phyloP scores from a whole-genome alignment of 2,329 filamentous ascomycete species.

The Cryphonectria radicalis region DNA sequence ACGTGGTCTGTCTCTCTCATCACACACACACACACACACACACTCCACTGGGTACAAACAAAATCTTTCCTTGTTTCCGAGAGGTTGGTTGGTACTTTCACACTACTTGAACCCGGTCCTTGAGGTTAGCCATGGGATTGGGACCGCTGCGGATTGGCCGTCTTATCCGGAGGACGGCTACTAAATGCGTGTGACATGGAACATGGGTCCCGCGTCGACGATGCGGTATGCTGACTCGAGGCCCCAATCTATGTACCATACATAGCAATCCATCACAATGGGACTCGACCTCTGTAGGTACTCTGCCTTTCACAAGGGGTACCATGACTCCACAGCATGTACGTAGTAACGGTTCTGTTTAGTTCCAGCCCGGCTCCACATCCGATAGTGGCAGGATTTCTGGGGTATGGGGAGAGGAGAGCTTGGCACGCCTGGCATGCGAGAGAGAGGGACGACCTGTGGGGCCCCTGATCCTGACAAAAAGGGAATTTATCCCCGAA shows the following conservation, averaged over 20 bases:
- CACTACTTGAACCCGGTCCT: background rate
- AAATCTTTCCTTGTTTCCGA: background rate
- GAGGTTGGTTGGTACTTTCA: background rate
- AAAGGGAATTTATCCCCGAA: background rate
- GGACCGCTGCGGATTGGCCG: background rate
- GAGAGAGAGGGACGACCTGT: background rate
- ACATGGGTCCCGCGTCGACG: too few species aligned
- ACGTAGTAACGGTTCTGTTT: background rate
- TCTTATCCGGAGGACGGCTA: background rate
- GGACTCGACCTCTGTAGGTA: background rate
- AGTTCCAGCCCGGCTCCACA: background rate
- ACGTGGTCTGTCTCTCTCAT: too few species aligned
- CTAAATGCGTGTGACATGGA: too few species aligned
- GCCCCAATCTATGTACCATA: background rate
- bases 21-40: too few species aligned
- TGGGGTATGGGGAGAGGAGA: background rate
- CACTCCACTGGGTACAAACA: too few species aligned
- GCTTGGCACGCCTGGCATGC: background rate
- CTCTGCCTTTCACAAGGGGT: background rate
- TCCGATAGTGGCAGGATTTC: background rate
- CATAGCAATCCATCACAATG: background rate
- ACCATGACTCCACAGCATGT: background rate
- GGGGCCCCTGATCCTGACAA: background rate
- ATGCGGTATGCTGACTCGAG: background rate
- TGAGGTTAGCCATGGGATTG: background rate